Conservation (phyloP, 2,329 filamentous ascomycete genomes). For the Colletotrichum chrysophilum region DNA sequence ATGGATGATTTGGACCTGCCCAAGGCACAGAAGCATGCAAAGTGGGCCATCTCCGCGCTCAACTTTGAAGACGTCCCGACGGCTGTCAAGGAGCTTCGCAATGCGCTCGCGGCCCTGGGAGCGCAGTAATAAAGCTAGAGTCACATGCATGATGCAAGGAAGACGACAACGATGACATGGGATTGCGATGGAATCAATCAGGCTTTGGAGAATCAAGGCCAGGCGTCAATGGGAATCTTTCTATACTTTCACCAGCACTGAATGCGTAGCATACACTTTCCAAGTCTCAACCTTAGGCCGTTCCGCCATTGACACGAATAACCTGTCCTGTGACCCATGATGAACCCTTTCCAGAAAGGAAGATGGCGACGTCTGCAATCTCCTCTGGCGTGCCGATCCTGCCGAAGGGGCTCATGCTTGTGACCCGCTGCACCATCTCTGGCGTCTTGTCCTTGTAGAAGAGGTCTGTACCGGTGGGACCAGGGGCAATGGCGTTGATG, state of each 20-base stretch:
- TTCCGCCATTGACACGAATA: conserved; percentile 42
- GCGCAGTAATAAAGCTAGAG: conserved; percentile 39
- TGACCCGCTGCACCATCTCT: conserved; percentile 46
- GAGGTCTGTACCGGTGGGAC: conserved; percentile 59
- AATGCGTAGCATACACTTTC: neutral
- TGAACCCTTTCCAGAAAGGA: conserved; percentile 34
- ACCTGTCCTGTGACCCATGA: conserved; percentile 51
- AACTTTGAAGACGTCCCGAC: conserved; percentile 97
- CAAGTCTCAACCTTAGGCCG: conserved; percentile 10
- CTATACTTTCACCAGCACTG: neutral
- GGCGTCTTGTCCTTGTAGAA: conserved; percentile 57
- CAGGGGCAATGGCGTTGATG: conserved; percentile 45
- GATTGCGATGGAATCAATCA: neutral
- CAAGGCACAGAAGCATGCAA: conserved; percentile 91
- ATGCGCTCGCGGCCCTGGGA: conserved; percentile 75
- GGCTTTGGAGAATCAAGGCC: neutral
- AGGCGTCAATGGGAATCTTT: neutral
- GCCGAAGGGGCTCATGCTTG: conserved; percentile 24
- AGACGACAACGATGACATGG: neutral
- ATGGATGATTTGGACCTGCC: conserved; percentile 63
- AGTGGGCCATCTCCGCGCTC: conserved; percentile 94
- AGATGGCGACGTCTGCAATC: conserved; percentile 43
- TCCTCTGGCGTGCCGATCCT: conserved; percentile 35
- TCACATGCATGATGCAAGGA: neutral
- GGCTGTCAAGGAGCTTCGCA: conserved; percentile 82